Evolutionary conservation across 164 flowering plant species (phyloP).

Genomic region (Aristolochia fimbriata): DNA sequence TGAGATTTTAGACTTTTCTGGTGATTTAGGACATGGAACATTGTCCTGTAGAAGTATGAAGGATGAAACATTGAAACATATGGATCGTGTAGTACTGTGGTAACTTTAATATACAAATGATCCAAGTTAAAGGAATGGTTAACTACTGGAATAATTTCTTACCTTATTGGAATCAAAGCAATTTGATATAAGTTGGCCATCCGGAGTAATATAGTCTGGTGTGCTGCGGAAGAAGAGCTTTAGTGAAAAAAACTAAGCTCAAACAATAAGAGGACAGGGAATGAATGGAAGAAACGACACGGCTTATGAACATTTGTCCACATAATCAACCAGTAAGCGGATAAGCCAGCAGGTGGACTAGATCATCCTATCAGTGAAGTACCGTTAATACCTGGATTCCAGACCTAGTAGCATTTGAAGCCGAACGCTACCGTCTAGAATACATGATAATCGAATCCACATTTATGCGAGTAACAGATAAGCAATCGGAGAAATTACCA

Average conservation of each 20-base stretch:
- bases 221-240: constrained; percentile 38
- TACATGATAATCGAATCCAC: no score
- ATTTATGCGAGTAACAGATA: background rate
- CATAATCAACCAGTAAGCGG: background rate
- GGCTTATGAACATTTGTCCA: background rate
- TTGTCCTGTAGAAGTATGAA: constrained; percentile 40
- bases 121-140: background rate
- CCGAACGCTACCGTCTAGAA: background rate
- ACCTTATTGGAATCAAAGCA: constrained; percentile 56
- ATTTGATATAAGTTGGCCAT: constrained; percentile 36
- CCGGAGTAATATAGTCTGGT: constrained; percentile 93
- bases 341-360: background rate
- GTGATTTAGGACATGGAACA: constrained; percentile 68
- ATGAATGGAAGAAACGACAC: background rate
- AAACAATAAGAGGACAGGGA: background rate
- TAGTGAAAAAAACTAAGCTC: background rate
- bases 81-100: background rate
- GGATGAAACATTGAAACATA: background rate
- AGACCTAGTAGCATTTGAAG: background rate
- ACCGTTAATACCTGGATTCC: background rate
- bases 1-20: constrained; percentile 50
- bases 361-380: background rate
- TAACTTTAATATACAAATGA: background rate
- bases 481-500: constrained; percentile 31
- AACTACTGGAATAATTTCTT: background rate